Percentiles rank a stretch among this genome's conserved stretches.
Conservation (phyloP, 2,329 filamentous ascomycete species). For the Chaetoscypha palmicola region DNA sequence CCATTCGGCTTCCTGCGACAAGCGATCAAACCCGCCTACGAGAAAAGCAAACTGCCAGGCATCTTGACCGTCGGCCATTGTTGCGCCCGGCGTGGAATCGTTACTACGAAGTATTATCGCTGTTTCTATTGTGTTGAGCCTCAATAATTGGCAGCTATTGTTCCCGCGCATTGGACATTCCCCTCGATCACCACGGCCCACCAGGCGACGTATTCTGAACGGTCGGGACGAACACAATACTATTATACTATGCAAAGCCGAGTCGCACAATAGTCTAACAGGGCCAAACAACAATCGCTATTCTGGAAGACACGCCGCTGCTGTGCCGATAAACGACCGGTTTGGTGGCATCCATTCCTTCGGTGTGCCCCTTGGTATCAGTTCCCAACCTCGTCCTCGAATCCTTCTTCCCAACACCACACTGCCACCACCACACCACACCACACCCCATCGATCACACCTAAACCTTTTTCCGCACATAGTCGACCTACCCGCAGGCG, state of each 20-base stretch:
- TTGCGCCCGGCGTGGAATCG: not conserved
- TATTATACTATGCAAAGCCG: too few species aligned
- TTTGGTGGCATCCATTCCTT: not conserved
- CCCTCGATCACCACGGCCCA: not conserved
- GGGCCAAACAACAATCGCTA: not conserved
- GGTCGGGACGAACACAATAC: too few species aligned
- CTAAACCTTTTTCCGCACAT: constrained; percentile 19
- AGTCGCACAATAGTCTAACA: not conserved
- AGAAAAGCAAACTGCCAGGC: constrained; percentile 1
- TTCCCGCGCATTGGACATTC: not conserved
- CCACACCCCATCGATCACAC: not conserved
- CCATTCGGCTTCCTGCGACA: constrained; percentile 4
- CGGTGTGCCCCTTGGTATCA: not conserved
- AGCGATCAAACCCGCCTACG: constrained; percentile 5
- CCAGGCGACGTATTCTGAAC: too few species aligned
- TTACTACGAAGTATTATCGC: not conserved
- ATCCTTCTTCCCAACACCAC: not conserved
- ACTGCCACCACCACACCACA: not conserved
- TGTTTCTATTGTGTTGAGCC: not conserved
- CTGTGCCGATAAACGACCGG: not conserved
- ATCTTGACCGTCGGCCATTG: not conserved
- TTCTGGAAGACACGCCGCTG: not conserved
- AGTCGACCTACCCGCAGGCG: constrained; percentile 45
- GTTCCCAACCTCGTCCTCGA: not conserved
- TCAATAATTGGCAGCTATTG: not conserved